Base-by-base conservation (phyloP, 1,284 basidiomycete species). In the Abortiporus biennis region DNA sequence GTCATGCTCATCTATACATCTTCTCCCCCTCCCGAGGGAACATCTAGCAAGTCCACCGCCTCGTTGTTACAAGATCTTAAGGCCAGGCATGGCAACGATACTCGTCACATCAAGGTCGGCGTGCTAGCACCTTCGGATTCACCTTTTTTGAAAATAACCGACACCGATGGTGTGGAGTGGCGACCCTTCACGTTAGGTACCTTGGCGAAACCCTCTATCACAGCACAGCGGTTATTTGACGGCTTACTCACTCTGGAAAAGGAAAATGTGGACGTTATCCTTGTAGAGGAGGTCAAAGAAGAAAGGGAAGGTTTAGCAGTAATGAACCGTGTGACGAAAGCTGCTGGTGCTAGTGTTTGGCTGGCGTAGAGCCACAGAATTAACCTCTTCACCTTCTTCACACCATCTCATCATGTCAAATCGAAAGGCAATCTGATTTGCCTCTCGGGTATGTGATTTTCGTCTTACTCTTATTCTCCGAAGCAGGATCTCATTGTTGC, bases 251-350 rank as follows among this genome's bases (percentile, higher is more conserved):
- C 80, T 1, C 69, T 97, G 30, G 94, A 98, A 54, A 65, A 62
- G 39, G 64, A 72, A 35, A 81, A 81, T 1, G 92, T 92, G 4
- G 82, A 93, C 53, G 56, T 83, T 22, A 98, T 99, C 52, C 61
- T 98, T 12, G 78, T 96, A 39, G 94, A 99, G 63, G 92, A 85
- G 45, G 74, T 97, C 15, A 63, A 71, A 25, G 92, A 97, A 59
- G 75, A 76, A 16, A 78, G 81, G 21, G 85, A 97, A 51, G 96
- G 95, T 0, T 64, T 98, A 36, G 96, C 96, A 1, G 80, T 99
- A 20, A 98, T 98, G 94, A 98, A 99, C 59, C 74, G 95, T n/a
- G 78, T 94, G n/a, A 78, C 78, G 47, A 99, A 99, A 62, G 95
- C 96, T 1, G 92, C 93, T 2, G 79, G 83, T 3, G 78, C 79